Conservation (phyloP, 257 asterid genomes). For the Primulina eburnea region DNA sequence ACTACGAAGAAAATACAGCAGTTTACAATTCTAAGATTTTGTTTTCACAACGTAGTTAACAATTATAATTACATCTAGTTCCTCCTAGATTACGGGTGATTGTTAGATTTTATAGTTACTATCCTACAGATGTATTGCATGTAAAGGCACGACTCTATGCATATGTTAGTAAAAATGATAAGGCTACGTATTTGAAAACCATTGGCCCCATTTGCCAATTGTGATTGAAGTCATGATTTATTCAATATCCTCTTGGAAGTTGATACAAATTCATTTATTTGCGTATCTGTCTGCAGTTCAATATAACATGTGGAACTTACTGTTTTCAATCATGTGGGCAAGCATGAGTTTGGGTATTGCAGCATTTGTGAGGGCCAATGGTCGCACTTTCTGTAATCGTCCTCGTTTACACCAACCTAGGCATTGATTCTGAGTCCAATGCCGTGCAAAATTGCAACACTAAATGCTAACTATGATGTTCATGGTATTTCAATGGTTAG, state of each 20-base stretch:
- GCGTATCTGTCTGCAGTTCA: slow-evolving; percentile 42
- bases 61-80: background rate
- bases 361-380: slow-evolving; percentile 63
- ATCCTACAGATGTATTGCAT: background rate
- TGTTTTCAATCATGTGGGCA: slow-evolving; percentile 75
- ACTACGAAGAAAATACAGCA: background rate
- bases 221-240: background rate
- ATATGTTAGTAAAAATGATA: background rate
- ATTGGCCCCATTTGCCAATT: slow-evolving; percentile 9
- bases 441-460: background rate
- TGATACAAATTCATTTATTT: slow-evolving; percentile 16
- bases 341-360: slow-evolving; percentile 61
- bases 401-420: slow-evolving; percentile 80
- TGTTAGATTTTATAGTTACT: background rate
- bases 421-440: slow-evolving; percentile 34
- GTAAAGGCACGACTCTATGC: background rate
- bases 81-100: background rate
- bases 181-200: background rate
- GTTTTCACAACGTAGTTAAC: background rate
- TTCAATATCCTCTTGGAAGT: background rate
- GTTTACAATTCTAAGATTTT: background rate
- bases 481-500: background rate
- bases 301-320: slow-evolving; percentile 47
- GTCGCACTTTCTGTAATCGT: slow-evolving; percentile 77
- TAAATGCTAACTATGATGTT: background rate